Percentiles rank a stretch among this genome's conserved stretches.
Conservation (phyloP, 2,329 filamentous ascomycete genomes). For the Lecanoromycetidae sp. region DNA sequence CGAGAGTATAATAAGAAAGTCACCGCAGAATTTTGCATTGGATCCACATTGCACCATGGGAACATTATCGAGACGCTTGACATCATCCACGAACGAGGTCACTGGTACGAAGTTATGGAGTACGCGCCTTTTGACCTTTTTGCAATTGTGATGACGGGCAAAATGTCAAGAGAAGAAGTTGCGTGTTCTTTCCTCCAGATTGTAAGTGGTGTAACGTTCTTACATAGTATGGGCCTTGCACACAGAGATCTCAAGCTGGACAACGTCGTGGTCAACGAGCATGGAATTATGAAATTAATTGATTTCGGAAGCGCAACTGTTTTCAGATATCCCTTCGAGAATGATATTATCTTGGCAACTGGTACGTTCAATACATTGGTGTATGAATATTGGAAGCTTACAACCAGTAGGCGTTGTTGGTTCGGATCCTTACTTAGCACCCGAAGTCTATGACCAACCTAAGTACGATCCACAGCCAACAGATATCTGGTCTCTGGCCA, state of each 20-base stretch:
- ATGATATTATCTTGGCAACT: slow-evolving; percentile 65
- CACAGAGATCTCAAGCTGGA: slow-evolving; percentile 94
- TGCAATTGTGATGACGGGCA: slow-evolving; percentile 97
- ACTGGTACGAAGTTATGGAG: slow-evolving; percentile 99
- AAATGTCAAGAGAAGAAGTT: slow-evolving; percentile 86
- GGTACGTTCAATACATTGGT: too few relatives aligned
- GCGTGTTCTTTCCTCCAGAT: slow-evolving; percentile 90
- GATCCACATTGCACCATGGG: slow-evolving; percentile 89
- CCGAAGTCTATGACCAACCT: slow-evolving; percentile 86
- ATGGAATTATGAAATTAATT: slow-evolving; percentile 98
- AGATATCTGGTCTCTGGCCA: slow-evolving; percentile 95
- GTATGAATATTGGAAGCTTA: too few relatives aligned
- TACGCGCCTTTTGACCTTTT: slow-evolving; percentile 94
- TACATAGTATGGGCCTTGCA: slow-evolving; percentile 88
- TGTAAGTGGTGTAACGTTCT: slow-evolving; percentile 80
- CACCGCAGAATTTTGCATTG: slow-evolving; percentile 95
- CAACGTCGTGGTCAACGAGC: slow-evolving; percentile 93
- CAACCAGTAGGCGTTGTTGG: slow-evolving; percentile 53
- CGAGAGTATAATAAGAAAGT: slow-evolving; percentile 97
- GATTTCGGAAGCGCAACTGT: slow-evolving; percentile 97
- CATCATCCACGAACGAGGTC: slow-evolving; percentile 84
- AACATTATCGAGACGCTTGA: slow-evolving; percentile 98
- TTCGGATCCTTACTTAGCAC: slow-evolving; percentile 91
- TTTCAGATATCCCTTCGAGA: slow-evolving; percentile 95
- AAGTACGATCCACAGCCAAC: slow-evolving; percentile 90